phyloP scores from a whole-genome alignment of 2,329 filamentous ascomycete species.

The Penicillium sp. region DNA sequence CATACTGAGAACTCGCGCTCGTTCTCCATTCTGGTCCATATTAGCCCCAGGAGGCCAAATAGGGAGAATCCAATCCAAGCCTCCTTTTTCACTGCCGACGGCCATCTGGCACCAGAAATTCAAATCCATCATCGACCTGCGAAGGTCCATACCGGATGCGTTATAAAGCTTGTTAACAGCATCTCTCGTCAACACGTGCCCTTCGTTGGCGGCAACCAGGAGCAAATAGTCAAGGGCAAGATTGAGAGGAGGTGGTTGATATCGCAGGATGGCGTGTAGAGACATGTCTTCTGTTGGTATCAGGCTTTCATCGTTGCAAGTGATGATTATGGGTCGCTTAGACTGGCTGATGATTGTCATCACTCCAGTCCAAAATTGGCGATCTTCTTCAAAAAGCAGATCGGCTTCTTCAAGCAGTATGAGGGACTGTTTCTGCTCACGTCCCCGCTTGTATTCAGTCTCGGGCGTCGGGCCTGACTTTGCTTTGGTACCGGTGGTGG shows the following conservation, averaged over 20 bases:
- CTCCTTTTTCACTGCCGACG: constrained; percentile 83
- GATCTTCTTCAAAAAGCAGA: constrained; percentile 91
- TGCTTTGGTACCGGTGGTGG: constrained; percentile 20
- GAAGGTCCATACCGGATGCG: constrained; percentile 70
- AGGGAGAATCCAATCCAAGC: constrained; percentile 85
- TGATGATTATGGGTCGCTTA: constrained; percentile 90
- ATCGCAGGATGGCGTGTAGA: constrained; percentile 83
- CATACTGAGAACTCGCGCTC: constrained; percentile 76
- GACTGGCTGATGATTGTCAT: constrained; percentile 77
- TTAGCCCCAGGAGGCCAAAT: constrained; percentile 74
- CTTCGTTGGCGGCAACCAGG: constrained; percentile 82
- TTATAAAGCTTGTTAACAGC: constrained; percentile 71
- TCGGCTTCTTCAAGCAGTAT: constrained; percentile 95
- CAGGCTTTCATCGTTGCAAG: constrained; percentile 88
- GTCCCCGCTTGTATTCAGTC: constrained; percentile 36
- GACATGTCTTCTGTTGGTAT: constrained; percentile 73
- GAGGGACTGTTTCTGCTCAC: constrained; percentile 82
- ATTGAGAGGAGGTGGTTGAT: constrained; percentile 65
- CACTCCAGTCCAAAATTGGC: constrained; percentile 88
- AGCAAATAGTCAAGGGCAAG: constrained; percentile 79
- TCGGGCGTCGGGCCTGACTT: constrained; percentile 27
- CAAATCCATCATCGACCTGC: constrained; percentile 79
- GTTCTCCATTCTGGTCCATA: constrained; percentile 66
- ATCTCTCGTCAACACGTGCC: constrained; percentile 71
- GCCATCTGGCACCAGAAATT: constrained; percentile 98